These are phyloP conservation scores for Gilbertella persicaria DNA, from an alignment of 371 early-diverging fungal species.

Conservation along the genomic window DNA sequence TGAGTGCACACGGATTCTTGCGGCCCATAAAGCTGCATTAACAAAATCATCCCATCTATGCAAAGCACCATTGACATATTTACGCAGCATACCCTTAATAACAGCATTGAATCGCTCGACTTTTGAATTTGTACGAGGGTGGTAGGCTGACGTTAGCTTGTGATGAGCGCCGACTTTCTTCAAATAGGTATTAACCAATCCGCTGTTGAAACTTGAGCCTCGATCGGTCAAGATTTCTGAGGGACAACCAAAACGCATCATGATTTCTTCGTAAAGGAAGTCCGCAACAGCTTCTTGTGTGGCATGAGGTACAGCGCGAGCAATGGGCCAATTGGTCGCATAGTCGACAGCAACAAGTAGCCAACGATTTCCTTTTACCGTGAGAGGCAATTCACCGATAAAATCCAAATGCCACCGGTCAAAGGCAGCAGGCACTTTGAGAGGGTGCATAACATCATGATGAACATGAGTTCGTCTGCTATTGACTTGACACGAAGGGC, in stretches of 20 bases:
- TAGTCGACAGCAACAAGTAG: constrained; percentile 40
- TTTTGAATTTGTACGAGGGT: constrained; percentile 30
- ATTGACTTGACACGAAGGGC: constrained; percentile 19
- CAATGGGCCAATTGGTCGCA: constrained; percentile 41
- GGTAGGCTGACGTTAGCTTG: constrained; percentile 23
- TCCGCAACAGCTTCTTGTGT: constrained; percentile 24
- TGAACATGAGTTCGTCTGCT: background rate
- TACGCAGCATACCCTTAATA: constrained; percentile 16
- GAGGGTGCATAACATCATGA: background rate
- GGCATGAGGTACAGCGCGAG: constrained; percentile 17
- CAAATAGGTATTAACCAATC: background rate
- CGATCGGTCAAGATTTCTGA: constrained; percentile 24
- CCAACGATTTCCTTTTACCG: constrained; percentile 22
- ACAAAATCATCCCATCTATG: constrained; percentile 24
- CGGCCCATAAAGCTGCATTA: constrained; percentile 11
- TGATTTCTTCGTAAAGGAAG: constrained; percentile 7
- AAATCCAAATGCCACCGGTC: constrained; percentile 33
- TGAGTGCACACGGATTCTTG: constrained; percentile 4
- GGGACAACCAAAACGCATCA: constrained; percentile 33
- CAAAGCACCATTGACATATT: constrained; percentile 15
- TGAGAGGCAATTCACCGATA: constrained; percentile 25
- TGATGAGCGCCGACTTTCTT: constrained; percentile 3
- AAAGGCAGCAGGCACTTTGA: constrained; percentile 6
- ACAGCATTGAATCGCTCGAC: constrained; percentile 18
- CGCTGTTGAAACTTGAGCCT: constrained; percentile 19